These are phyloP conservation scores for Pseudogymnoascus sp. DNA, from an alignment of 2,329 filamentous ascomycete genomes.

Conservation along the genomic window DNA sequence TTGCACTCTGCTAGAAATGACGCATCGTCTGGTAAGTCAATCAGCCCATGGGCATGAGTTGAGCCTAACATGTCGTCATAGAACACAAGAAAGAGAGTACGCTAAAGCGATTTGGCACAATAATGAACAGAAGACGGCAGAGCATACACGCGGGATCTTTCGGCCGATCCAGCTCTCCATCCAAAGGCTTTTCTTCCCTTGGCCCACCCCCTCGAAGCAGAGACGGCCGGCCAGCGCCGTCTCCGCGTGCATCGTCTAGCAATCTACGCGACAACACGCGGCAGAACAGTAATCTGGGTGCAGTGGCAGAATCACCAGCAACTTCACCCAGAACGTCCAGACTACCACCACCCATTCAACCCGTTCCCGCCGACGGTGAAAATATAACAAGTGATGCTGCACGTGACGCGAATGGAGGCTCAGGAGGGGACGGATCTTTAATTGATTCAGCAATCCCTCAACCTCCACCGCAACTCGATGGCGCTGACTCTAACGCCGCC, in stretches of 20 bases:
- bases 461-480: slow-evolving; percentile 31
- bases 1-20: slow-evolving; percentile 16
- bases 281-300: slow-evolving; percentile 40
- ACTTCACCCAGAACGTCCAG: slow-evolving; percentile 21
- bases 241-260: slow-evolving; percentile 50
- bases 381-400: not conserved
- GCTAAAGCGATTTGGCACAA: slow-evolving; percentile 53
- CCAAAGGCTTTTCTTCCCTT: slow-evolving; percentile 46
- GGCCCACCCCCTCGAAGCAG: slow-evolving; percentile 54
- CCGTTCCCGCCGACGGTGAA: slow-evolving; percentile 33
- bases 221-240: slow-evolving; percentile 41
- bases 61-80: slow-evolving; percentile 22
- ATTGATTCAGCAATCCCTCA: slow-evolving; percentile 43
- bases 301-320: slow-evolving; percentile 49
- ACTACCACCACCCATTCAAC: slow-evolving; percentile 21
- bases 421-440: slow-evolving; percentile 15
- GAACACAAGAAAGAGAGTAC: slow-evolving; percentile 50
- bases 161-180: slow-evolving; percentile 44
- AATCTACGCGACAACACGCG: slow-evolving; percentile 45
- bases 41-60: slow-evolving; percentile 20
- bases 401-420: not conserved
- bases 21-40: slow-evolving; percentile 19
- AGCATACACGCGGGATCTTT: slow-evolving; percentile 55
- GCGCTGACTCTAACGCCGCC: not conserved
- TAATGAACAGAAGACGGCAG: slow-evolving; percentile 57